Conservation (phyloP, 345 rosid genomes). For the Pseudoturritis turrita region DNA sequence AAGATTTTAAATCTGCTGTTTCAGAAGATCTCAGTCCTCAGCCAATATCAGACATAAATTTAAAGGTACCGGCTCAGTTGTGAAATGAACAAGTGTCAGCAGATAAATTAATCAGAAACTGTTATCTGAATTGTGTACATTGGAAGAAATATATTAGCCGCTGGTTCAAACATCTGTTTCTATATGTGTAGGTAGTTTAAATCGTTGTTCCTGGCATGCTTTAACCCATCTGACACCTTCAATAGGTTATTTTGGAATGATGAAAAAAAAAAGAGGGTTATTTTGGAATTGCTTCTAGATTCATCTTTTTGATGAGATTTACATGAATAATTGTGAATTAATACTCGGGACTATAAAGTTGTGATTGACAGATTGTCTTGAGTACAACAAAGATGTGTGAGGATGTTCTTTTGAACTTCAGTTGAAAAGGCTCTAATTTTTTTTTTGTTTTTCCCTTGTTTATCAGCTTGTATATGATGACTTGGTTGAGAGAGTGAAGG, state of each 20-base stretch:
- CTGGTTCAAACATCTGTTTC: slow-evolving; percentile 1
- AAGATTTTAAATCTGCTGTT: slow-evolving; percentile 69
- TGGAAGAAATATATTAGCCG: background rate
- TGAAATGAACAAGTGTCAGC: background rate
- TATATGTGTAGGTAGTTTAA: background rate
- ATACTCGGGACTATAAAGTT: background rate
- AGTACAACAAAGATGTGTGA: background rate
- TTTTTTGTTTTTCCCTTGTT: background rate
- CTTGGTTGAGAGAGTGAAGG: slow-evolving; percentile 75
- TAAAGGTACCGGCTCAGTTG: slow-evolving; percentile 49
- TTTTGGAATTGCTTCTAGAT: background rate
- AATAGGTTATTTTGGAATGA: background rate
- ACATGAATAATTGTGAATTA: background rate
- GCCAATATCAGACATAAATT: slow-evolving; percentile 64
- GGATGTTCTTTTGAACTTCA: background rate
- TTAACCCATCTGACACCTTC: background rate
- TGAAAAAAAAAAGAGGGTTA: too few relatives aligned
- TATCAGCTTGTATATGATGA: slow-evolving; percentile 83
- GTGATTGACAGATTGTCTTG: background rate
- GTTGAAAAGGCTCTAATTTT: background rate
- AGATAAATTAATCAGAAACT: background rate
- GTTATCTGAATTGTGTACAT: background rate
- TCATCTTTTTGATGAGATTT: background rate
- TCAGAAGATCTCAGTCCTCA: slow-evolving; percentile 47
- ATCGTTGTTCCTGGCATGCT: background rate